A percentile compares a stretch with the other conserved stretches of the same genome.
These are phyloP conservation scores for Phyllosticta ampelicida DNA, from an alignment of 2,329 filamentous ascomycete genomes.

Conservation along the genomic window DNA sequence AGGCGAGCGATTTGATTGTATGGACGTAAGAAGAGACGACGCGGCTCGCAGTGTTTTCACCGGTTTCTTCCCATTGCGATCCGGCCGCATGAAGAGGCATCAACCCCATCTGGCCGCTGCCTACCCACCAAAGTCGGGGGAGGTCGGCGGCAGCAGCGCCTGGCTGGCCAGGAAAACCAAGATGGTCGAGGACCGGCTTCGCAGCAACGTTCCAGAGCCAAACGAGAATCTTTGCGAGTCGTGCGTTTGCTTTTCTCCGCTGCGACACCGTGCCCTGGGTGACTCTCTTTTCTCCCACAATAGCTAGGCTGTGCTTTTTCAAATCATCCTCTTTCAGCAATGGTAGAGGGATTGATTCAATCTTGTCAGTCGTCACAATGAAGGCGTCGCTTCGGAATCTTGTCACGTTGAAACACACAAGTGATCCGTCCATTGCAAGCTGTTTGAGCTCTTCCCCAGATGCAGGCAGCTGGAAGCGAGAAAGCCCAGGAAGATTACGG, in stretches of 20 bases:
- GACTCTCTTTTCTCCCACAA: background rate
- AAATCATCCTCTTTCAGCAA: background rate
- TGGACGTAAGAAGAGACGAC: constrained; percentile 5
- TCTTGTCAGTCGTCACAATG: constrained; percentile 8
- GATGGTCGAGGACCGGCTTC: background rate
- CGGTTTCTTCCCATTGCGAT: background rate
- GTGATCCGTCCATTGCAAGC: background rate
- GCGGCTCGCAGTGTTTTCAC: constrained; percentile 5
- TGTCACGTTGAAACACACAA: constrained; percentile 13
- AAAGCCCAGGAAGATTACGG: constrained; percentile 1
- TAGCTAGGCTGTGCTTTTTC: background rate
- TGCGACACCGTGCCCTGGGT: background rate
- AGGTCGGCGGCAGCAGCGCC: background rate
- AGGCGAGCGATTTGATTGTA: constrained; percentile 6
- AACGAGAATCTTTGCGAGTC: background rate
- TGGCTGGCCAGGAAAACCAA: background rate
- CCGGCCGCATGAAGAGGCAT: constrained; percentile 12
- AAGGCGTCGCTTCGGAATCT: constrained; percentile 11
- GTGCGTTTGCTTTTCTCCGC: background rate
- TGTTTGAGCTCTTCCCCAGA: background rate
- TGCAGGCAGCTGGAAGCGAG: constrained; percentile 4
- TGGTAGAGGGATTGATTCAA: constrained; percentile 4
- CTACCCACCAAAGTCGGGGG: constrained; percentile 5
- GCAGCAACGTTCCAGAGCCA: background rate
- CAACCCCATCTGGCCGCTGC: constrained; percentile 7